Evolutionary conservation across 2,329 filamentous ascomycete genomes (phyloP).

Genomic region (Fusarium fracticaudum): DNA sequence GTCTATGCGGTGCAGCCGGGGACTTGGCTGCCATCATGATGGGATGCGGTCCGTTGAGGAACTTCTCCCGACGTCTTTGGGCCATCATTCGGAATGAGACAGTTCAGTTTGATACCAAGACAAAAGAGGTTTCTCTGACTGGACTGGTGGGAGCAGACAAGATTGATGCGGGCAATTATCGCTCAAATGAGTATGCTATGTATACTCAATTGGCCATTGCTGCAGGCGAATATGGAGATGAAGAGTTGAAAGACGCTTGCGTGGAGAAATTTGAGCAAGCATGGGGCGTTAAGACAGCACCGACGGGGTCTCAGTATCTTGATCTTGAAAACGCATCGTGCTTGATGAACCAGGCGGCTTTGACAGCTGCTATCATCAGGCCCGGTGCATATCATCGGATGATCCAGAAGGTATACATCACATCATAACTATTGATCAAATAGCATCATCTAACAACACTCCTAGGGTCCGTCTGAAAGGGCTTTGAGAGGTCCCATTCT

Average conservation of each 20-base stretch:
- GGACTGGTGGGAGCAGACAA: not conserved
- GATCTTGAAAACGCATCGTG: not conserved
- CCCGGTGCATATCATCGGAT: not conserved
- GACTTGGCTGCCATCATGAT: not conserved
- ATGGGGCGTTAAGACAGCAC: not conserved
- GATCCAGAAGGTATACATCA: not conserved
- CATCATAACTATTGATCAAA: rapidly evolving
- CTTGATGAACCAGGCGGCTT: not conserved
- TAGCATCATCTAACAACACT: not conserved
- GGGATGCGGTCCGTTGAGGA: not conserved
- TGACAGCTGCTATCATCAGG: not conserved
- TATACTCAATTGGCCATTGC: not conserved
- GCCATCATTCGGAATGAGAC: not conserved
- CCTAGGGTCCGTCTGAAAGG: not conserved
- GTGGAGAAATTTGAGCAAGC: not conserved
- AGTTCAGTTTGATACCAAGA: not conserved
- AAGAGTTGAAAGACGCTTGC: not conserved
- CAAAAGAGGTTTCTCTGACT: not conserved
- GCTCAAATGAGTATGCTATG: not conserved
- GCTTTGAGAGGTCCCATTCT: not conserved
- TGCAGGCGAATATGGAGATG: not conserved
- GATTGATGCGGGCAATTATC: not conserved
- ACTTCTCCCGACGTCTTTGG: not conserved
- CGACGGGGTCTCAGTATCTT: not conserved
- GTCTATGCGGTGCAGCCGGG: not conserved